Evolutionary conservation across 1,284 basidiomycete genomes (phyloP), one percentile per base, ranked within the genome.

Genomic region (Ceratobasidium sp.): DNA sequence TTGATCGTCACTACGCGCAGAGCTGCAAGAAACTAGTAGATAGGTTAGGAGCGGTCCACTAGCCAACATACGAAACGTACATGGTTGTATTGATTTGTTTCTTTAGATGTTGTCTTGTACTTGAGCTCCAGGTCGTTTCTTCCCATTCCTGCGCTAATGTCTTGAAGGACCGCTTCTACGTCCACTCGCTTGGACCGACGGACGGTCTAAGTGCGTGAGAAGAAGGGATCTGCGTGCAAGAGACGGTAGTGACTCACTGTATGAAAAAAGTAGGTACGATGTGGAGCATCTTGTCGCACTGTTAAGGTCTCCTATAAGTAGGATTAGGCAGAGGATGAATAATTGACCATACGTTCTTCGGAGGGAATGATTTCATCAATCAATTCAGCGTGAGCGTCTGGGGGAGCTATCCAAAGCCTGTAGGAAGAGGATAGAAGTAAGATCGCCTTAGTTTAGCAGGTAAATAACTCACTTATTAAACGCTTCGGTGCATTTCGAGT

Each of bases 121-220:
- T 72, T 72, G 7, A 31, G 15, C 44, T 72, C 50, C 5, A 72
- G 47, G 15, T 72, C 69, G 19, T 19, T 44, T 59, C 47, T n/a
- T 11, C 57, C 56, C 47, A 72, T n/a, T 11, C 69, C 69, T 22
- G 57, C 41, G 14, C 36, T n/a, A 27, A 72, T 72, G 17, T 72
- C 69, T 51, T 48, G 24, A 31, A 72, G 27, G 9, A 72, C 29
- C 1, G 36, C 19, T 9, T 17, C 27, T 29, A 72, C 31, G 15
- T 60, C 69, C 11, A 9, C 51, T 22, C 17, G 33, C 11, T 41
- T 41, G 11, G 36, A 41, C 36, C 11, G 36, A 11, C 36, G 36
- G 36, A 41, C 36, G 36, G 36, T 41, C 36, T 41, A 11, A 41
- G 11, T 11, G 6, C 36, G 36, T 11, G 36, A 41, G 4, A 41